Percentiles rank a stretch among this genome's conserved stretches.
Conservation (phyloP, 345 rosid species). For the Lenwebbia sp. region DNA sequence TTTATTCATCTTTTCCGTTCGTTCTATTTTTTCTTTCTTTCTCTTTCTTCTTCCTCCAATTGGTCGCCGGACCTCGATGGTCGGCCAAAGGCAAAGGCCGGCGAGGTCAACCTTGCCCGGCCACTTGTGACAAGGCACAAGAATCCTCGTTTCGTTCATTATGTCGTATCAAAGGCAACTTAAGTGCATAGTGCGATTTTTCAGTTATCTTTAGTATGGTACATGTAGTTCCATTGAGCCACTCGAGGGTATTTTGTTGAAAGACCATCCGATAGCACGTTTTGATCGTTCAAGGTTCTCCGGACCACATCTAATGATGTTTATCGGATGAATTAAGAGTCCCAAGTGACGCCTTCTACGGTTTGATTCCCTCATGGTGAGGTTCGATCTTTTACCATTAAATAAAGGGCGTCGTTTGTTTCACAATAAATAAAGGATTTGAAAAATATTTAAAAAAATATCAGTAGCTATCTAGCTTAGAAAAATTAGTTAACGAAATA, state of each 20-base stretch:
- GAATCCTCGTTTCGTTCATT: not conserved
- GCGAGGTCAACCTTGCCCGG: too few species aligned
- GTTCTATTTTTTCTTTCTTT: too few species aligned
- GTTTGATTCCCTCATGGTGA: not conserved
- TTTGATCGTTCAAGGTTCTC: not conserved
- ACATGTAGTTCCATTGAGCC: not conserved
- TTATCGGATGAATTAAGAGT: not conserved
- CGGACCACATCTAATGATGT: not conserved
- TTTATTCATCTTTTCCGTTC: too few species aligned
- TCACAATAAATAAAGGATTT: too few species aligned
- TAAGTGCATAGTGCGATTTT: not conserved
- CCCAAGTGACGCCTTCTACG: not conserved
- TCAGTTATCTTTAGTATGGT: not conserved
- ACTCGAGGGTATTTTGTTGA: not conserved
- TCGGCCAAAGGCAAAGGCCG: too few species aligned
- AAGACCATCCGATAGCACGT: not conserved
- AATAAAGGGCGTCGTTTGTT: not conserved
- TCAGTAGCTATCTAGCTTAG: too few species aligned
- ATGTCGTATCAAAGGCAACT: not conserved
- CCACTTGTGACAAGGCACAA: not conserved
- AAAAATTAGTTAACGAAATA: too few species aligned
- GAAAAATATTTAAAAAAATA: too few species aligned
- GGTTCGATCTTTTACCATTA: not conserved
- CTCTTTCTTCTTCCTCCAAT: too few species aligned
- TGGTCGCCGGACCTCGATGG: too few species aligned